Base-by-base conservation (phyloP, 1,139 yeast species). In the Hyphopichia khmerensis region DNA sequence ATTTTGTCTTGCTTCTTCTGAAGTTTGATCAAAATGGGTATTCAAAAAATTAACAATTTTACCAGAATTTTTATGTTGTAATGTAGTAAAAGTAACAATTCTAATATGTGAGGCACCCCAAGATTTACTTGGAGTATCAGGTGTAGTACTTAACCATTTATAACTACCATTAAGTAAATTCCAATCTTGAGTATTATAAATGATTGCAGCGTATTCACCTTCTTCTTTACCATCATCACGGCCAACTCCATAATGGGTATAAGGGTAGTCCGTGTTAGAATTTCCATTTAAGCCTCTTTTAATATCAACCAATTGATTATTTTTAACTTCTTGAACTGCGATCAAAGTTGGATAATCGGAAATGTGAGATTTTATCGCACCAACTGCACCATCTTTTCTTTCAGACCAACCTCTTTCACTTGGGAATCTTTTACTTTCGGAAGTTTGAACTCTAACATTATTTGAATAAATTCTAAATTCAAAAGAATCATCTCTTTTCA, bases 171-270 rank as follows among this genome's bases (percentile, higher is more conserved):
- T 57, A 9, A 66, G 34, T 19, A 73, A 43, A 16, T 52, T 42
- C 61, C 75, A 62, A 21, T 57, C 62, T 1, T 52, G 43, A 4
- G 60, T 55, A 40, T 67, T 61, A 49, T 64, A 74, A 34, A 70
- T 60, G 17, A 76, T 63, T 1, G 80, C 79, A 35, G 76, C 65
- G 46, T 61, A 73, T 46, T 76, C 81, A 5, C 80, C 80, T 4
- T 55, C 50, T 5, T 56, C 55, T 11, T 53, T 50, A 4, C 80
- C 80, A 53, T 76, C 79, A 40, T 72, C 74, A 52, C 80, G 58
- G 2, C 80, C 80, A n/a, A 67, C 71, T 2, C 78, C 78, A 43
- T 67, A 69, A 48, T 73, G 72, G 9, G 59, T 57, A 69, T 75
- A 76, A 2, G 57, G 52, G 29, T 43, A 41, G 29, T 57, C 53